phyloP scores from a whole-genome alignment of 257 asterid genomes.

The Solanum paucissectum region DNA sequence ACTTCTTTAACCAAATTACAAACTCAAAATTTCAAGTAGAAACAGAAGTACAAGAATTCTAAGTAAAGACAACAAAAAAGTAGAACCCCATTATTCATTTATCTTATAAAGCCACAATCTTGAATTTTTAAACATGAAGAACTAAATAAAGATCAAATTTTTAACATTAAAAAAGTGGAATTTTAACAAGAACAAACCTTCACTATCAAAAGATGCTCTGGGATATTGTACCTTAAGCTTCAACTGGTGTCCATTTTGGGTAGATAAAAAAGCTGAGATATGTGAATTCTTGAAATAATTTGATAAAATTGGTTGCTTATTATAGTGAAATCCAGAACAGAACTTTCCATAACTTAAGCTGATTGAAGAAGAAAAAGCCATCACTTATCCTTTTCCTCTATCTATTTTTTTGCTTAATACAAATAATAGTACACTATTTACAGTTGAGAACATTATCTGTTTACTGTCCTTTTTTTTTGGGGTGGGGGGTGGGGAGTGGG shows the following conservation, averaged over 20 bases:
- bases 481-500: accelerated
- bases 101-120: not conserved
- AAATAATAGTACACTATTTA: not conserved
- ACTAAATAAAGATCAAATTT: not conserved
- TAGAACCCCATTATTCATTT: not conserved
- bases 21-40: not conserved
- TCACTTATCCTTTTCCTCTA: slow-evolving; percentile 7
- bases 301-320: slow-evolving; percentile 3
- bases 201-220: slow-evolving; percentile 43
- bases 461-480: not conserved
- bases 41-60: not conserved
- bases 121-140: not conserved
- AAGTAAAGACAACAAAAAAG: not conserved
- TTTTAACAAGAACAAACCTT: not conserved
- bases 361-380: slow-evolving; percentile 39
- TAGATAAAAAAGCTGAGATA: slow-evolving; percentile 3
- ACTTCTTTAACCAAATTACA: not conserved
- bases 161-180: not conserved
- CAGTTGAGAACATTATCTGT: not conserved
- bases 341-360: slow-evolving; percentile 11
- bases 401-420: not conserved
- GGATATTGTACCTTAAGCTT: slow-evolving; percentile 22
- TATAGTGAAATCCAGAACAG: not conserved
- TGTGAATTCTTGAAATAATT: slow-evolving; percentile 6
- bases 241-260: slow-evolving; percentile 12